Conservation (phyloP, 768 basidiomycete species). For the Chalciporus piperatus region DNA sequence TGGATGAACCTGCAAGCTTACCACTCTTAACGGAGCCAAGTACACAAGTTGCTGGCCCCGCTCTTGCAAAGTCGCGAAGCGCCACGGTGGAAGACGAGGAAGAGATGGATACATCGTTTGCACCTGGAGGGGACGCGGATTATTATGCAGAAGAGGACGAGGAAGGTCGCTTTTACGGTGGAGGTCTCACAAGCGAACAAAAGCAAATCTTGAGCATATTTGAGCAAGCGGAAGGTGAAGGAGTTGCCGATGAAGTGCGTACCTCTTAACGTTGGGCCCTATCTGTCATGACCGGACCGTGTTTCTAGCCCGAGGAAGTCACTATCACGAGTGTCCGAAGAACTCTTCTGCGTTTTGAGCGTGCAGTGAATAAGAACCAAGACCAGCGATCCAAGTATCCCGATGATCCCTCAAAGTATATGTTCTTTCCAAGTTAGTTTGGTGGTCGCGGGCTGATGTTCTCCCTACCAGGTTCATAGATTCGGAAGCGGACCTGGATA, state of each 20-base stretch:
- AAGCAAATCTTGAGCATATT: constrained; percentile 96
- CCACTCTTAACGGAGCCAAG: constrained; percentile 7
- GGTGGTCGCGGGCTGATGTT: constrained; percentile 4
- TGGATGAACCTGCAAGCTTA: constrained; percentile 38
- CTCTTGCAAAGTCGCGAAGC: constrained; percentile 33
- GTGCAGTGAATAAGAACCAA: constrained; percentile 91
- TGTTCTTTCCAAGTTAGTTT: neutral
- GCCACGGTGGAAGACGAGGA: constrained; percentile 59
- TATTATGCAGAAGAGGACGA: constrained; percentile 91
- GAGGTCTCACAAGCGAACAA: constrained; percentile 88
- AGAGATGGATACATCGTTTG: constrained; percentile 48
- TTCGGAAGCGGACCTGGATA: constrained; percentile 93
- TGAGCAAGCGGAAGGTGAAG: constrained; percentile 67
- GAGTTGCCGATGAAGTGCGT: constrained; percentile 66
- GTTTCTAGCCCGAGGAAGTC: constrained; percentile 58
- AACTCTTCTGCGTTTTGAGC: constrained; percentile 77
- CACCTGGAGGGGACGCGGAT: constrained; percentile 85
- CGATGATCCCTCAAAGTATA: constrained; percentile 86
- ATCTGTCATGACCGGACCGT: neutral
- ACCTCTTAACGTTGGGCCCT: neutral
- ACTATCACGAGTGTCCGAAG: constrained; percentile 70
- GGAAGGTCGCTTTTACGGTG: constrained; percentile 91
- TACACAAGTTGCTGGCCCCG: constrained; percentile 6
- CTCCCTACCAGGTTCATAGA: constrained; percentile 81
- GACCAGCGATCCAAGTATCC: constrained; percentile 96